Percentiles rank a stretch among this genome's conserved stretches.
These are phyloP conservation scores for Dittrichia graveolens DNA, from an alignment of 129 eudicot genomes.

Conservation along the genomic window DNA sequence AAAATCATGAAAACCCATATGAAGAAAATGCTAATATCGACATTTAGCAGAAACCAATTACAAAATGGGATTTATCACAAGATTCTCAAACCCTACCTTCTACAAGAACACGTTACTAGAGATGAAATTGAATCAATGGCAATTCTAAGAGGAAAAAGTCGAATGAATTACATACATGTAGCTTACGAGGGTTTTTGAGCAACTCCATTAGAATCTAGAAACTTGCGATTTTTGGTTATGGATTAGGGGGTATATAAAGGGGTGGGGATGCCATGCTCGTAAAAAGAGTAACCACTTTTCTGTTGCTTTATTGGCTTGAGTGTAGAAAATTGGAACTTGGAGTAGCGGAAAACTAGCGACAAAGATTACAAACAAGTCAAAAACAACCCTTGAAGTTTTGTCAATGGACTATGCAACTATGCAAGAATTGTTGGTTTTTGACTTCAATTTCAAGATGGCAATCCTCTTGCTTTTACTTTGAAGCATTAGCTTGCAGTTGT, in stretches of 20 bases:
- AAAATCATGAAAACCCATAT: not conserved
- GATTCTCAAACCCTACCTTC: slow-evolving; percentile 20
- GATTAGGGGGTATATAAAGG: slow-evolving; percentile 24
- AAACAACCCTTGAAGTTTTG: slow-evolving; percentile 37
- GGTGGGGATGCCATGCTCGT: slow-evolving; percentile 20
- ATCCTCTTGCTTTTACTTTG: not conserved
- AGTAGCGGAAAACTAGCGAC: slow-evolving; percentile 27
- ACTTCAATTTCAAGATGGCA: not conserved
- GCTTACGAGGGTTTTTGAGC: slow-evolving; percentile 15
- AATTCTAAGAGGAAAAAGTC: not conserved
- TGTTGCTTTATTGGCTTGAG: slow-evolving; percentile 30
- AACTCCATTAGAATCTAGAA: slow-evolving; percentile 31
- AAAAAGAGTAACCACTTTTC: slow-evolving; percentile 23
- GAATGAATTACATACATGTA: slow-evolving; percentile 30
- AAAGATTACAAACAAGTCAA: slow-evolving; percentile 23
- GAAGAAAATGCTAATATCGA: not conserved
- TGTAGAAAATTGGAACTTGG: slow-evolving; percentile 31
- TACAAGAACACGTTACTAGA: slow-evolving; percentile 8
- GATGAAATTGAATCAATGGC: slow-evolving; percentile 12
- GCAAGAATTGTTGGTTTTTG: slow-evolving; percentile 24
- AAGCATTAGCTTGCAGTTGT: not conserved
- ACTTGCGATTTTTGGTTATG: slow-evolving; percentile 18
- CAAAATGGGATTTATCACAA: slow-evolving; percentile 8
- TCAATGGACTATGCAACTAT: slow-evolving; percentile 24
- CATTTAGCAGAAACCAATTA: slow-evolving; percentile 8